Base-by-base conservation (phyloP, 306 rosid genomes). In the Casuarina equisetifolia region DNA sequence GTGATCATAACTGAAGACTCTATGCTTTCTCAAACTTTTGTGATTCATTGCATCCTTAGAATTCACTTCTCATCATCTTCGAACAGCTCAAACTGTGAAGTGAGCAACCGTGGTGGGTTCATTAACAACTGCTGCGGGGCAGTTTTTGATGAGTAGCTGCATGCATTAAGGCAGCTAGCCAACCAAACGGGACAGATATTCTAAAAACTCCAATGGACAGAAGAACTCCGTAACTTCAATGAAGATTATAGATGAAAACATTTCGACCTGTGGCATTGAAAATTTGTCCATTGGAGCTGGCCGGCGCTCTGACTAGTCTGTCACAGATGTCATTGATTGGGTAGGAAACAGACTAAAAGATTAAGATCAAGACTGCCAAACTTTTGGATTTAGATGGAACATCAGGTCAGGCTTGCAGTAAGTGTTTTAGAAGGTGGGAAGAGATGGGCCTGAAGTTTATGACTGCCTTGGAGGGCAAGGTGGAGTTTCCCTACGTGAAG, bases 51-150 rank as follows among this genome's bases (percentile, higher is more conserved):
- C 80, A 79, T 79, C 52, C 92, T 89, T 63, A 78, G 87, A 69
- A 77, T 84, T 78, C 82, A 81, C 8, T 68, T 54, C 15, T 73
- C 85, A 52, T 80, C 82, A 51, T 20, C 87, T 36, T 63, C 76
- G 76, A 75, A 64, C 42, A 25, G 20, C 82, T 78, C 87, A 58
- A 76, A 40, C 13, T 86, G 89, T 72, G 85, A 78, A 70, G 75
- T 53, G 11, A 62, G 77, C 40, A 84, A 52, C 46, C 87, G 91
- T 91, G 89, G 91, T 80, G 93, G 93, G 19, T 84, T 89, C 51
- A 74, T 74, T 66, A 67, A 55, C 45, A 58, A 53, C 17, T 75
- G 84, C 73, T 91, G 97, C 76, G 86, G 76, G 70, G 73, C 32
- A 55, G 76, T 68, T 80, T 86, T 91, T 10, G 80, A 79, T 50